Conservation (phyloP, 805 yeast genomes). For the Teunomyces lycoperdinae region DNA sequence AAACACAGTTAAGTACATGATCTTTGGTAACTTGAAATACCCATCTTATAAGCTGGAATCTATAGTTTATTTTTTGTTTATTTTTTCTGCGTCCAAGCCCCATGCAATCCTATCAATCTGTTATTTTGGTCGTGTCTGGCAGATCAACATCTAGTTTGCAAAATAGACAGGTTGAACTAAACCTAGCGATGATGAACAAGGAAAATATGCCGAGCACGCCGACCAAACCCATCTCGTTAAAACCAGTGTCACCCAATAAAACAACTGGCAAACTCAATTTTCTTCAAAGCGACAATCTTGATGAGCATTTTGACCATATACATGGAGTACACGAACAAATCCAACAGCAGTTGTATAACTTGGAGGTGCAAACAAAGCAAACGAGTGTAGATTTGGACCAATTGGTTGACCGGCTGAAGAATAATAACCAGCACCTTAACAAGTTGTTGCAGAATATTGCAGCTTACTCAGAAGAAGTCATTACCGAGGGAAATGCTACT, state of each 20-base stretch:
- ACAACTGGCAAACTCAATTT: slow-evolving; percentile 26
- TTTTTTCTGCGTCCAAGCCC: too few species aligned
- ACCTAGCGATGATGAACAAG: slow-evolving; percentile 3
- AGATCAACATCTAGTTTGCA: too few species aligned
- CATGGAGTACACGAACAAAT: slow-evolving; percentile 26
- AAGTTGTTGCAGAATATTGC: slow-evolving; percentile 33
- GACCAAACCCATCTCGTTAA: slow-evolving; percentile 9
- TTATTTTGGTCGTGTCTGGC: not conserved
- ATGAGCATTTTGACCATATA: slow-evolving; percentile 30
- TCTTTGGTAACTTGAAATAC: too few species aligned
- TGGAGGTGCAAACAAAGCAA: slow-evolving; percentile 35
- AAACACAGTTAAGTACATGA: too few species aligned
- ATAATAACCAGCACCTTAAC: slow-evolving; percentile 37
- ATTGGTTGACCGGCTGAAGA: slow-evolving; percentile 38
- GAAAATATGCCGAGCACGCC: slow-evolving; percentile 4
- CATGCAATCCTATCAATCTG: too few species aligned
- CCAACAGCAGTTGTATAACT: slow-evolving; percentile 24
- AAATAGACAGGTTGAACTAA: not conserved
- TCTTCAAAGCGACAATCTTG: slow-evolving; percentile 31
- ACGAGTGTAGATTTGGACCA: slow-evolving; percentile 35
- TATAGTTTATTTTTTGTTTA: too few species aligned
- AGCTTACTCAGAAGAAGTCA: slow-evolving; percentile 32
- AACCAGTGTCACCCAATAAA: slow-evolving; percentile 29
- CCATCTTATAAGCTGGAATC: too few species aligned
- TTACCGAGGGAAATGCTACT: slow-evolving; percentile 35